Percentiles rank a stretch among this genome's conserved stretches.
Conservation (phyloP, 495 filamentous ascomycete genomes). For the Penicillium salamii region DNA sequence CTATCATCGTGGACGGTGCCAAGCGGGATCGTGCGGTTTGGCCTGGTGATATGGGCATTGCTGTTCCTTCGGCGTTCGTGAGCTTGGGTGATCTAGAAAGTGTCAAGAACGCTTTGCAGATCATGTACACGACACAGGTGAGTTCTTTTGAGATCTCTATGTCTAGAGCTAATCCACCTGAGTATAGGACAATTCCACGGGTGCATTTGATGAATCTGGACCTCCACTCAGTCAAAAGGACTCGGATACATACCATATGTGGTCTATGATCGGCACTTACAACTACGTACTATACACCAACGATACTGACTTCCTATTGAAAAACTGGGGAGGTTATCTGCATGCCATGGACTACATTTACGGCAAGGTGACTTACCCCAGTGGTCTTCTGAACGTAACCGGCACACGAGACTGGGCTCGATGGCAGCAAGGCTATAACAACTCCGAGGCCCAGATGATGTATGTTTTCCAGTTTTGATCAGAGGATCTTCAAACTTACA, state of each 20-base stretch:
- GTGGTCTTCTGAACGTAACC: constrained; percentile 55
- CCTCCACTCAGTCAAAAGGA: constrained; percentile 54
- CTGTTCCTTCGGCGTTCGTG: constrained; percentile 53
- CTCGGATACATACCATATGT: constrained; percentile 64
- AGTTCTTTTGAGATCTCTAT: not conserved
- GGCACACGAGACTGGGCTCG: constrained; percentile 58
- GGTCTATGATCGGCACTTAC: constrained; percentile 61
- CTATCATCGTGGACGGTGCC: constrained; percentile 55
- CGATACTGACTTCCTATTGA: constrained; percentile 47
- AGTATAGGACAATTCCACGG: constrained; percentile 23
- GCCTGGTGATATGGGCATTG: constrained; percentile 62
- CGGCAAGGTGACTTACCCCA: constrained; percentile 45
- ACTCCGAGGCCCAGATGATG: constrained; percentile 57
- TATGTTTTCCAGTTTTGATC: constrained; percentile 8
- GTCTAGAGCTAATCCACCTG: not conserved
- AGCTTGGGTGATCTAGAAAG: constrained; percentile 59
- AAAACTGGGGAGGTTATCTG: constrained; percentile 51
- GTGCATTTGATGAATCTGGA: constrained; percentile 57
- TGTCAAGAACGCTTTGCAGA: constrained; percentile 58
- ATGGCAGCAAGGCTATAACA: constrained; percentile 50
- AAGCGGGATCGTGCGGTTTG: constrained; percentile 60
- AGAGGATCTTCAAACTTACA: constrained; percentile 4
- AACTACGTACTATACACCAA: constrained; percentile 60
- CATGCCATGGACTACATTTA: constrained; percentile 54
- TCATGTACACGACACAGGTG: constrained; percentile 59